Evolutionary conservation across 805 yeast genomes (phyloP).

Genomic region (Barnettozyma populi): DNA sequence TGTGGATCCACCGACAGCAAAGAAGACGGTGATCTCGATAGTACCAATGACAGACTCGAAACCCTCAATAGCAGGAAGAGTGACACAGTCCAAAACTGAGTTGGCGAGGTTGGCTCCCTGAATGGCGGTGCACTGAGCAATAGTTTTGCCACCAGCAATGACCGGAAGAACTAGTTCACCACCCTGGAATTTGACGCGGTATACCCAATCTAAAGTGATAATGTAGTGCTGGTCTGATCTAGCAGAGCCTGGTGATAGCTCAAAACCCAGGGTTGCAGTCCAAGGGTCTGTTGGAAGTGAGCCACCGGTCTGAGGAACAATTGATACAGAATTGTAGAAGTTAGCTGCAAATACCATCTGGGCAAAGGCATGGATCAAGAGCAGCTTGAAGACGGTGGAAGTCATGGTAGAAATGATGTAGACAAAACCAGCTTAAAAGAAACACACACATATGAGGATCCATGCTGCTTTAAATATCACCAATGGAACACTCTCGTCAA

Average conservation of each 20-base stretch:
- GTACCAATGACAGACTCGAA: slow-evolving; percentile 24
- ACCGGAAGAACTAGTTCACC: slow-evolving; percentile 17
- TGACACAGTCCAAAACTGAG: slow-evolving; percentile 28
- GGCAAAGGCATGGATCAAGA: slow-evolving; percentile 1
- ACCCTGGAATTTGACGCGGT: slow-evolving; percentile 30
- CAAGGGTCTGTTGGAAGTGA: slow-evolving; percentile 29
- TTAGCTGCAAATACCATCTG: slow-evolving; percentile 1
- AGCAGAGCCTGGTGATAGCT: slow-evolving; percentile 22
- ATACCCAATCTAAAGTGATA: slow-evolving; percentile 27
- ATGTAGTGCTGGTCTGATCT: slow-evolving; percentile 17
- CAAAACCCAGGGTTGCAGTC: slow-evolving; percentile 28
- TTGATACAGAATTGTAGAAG: slow-evolving; percentile 6
- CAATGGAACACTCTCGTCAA: not conserved
- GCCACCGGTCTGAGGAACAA: slow-evolving; percentile 8
- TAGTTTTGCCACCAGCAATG: slow-evolving; percentile 22
- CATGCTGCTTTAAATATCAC: not conserved
- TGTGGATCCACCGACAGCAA: slow-evolving; percentile 31
- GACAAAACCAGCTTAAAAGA: not conserved
- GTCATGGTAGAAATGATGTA: not conserved
- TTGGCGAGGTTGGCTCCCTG: slow-evolving; percentile 30
- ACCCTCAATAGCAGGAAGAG: slow-evolving; percentile 17
- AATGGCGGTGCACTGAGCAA: slow-evolving; percentile 28
- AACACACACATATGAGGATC: not conserved
- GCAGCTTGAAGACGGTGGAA: not conserved
- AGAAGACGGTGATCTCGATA: slow-evolving; percentile 26